Evolutionary conservation across 768 basidiomycete species (phyloP), one percentile per base, ranked within the genome.

Genomic region (Cystobasidiopsis lactophilus): DNA sequence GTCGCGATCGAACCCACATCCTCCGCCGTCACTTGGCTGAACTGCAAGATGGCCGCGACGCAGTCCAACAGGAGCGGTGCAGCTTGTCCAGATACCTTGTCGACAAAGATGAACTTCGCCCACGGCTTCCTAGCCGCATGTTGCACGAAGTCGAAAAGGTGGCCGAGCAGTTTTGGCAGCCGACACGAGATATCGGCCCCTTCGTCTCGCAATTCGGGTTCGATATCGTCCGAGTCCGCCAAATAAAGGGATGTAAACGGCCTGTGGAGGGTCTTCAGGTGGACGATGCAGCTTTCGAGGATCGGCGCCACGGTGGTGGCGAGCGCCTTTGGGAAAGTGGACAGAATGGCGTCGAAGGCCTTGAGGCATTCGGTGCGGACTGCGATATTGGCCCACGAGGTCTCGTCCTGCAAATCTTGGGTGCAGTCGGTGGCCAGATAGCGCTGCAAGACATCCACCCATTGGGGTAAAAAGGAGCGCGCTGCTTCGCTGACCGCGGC

Each of bases 361-460:
- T 78, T 80, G 71, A 85, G 91, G 44, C 91, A 71, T 63, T 95
- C 82, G 39, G 80, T 76, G 46, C 81, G 73, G 50, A 95, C 71
- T 5, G 78, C 70, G 9, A 98, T 66, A 5, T 75, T 76, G 65
- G 91, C 85, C 88, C 89, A 95, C 48, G 76, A 75, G 21, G 70
- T 26, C 16, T 38, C 16, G 71, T 63, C 13, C 3, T 5, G 9
- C 3, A 81, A 70, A 61, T 89, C 86, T 50, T 69, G 66, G 21
- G 71, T 67, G 0, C 80, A 74, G 63, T 84, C 77, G 21, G 75
- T 66, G 48, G 68, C 71, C 23, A 95, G 70, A 14, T 95, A 71
- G 16, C 77, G 75, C 57, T 76, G 77, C 71, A 95, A 86, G 0
- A 84, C 83, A 35, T 81, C 79, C n/a, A 95, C 68, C 93, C 93